Evolutionary conservation across 2,329 filamentous ascomycete species (phyloP), one percentile per base, ranked within the genome.

Genomic region (Fusarium sp.): DNA sequence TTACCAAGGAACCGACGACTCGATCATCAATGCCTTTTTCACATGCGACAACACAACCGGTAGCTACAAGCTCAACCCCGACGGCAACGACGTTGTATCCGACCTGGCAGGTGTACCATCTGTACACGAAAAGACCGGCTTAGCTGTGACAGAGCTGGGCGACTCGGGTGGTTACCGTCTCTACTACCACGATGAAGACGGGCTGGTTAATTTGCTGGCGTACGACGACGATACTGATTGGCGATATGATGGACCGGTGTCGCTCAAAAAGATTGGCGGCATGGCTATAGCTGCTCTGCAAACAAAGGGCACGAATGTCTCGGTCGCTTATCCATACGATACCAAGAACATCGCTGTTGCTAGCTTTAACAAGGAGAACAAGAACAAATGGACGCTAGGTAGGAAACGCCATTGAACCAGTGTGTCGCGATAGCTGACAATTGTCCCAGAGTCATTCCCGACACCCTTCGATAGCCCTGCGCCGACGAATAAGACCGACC

Each of bases 201-300:
- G 65, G 7, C 25, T 44, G 12, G 41, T 71, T 3, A 69, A 66
- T 14, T 8, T 67, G 12, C 13, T 71, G 10, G 68, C 68, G 8
- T 71, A 71, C 42, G 69, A 71, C 26, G 69, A 71, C n/a, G 69
- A 71, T 37, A 71, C 69, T 8, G 69, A 71, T 21, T 71, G 69
- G 69, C 44, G 55, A 34, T 71, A 71, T 19, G 54, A 57, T 13
- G 69, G 69, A 1, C 69, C 69, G 1, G 57, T 71, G 3, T 71
- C 69, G 2, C 66, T 48, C 19, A 63, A 63, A n/a, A 49, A 49
- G 7, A 12, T 49, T 4, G 43, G 26, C 2, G 65, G 65, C 26
- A 59, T 43, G 65, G n/a, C 61, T 1, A 26, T 71, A 30, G 57
- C 53, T 3, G 46, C 61, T 6, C 30, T 65, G 6, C 65, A 69